Evolutionary conservation across 1,284 basidiomycete genomes (phyloP).

Genomic region (Ceratobasidium sp.): DNA sequence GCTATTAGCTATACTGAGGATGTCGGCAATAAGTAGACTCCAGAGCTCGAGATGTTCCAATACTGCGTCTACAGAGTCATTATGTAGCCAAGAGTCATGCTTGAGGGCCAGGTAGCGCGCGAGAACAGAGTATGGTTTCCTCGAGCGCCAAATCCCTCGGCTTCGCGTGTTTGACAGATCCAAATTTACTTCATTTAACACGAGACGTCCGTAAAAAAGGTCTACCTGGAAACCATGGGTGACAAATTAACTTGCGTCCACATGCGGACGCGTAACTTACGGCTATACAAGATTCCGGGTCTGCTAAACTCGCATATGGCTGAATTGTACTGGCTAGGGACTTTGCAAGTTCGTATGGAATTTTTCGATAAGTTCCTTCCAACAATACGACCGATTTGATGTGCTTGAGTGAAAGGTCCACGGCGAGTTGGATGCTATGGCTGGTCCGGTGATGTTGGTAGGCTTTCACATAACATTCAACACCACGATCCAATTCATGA

Average conservation of each 20-base stretch:
- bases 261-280: background rate
- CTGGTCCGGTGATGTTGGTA: slow-evolving; percentile 3
- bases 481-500: slow-evolving; percentile 2
- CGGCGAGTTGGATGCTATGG: slow-evolving; percentile 1
- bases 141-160: no score
- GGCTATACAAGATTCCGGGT: background rate
- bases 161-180: background rate
- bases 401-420: background rate
- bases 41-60: slow-evolving; percentile 2
- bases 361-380: slow-evolving; percentile 29
- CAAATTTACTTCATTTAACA: background rate
- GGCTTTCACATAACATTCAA: slow-evolving; percentile 6
- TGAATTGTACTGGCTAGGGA: slow-evolving; percentile 19
- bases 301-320: background rate
- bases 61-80: slow-evolving; percentile 9
- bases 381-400: slow-evolving; percentile 16
- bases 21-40: background rate
- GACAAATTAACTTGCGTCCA: background rate
- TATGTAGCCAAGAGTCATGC: slow-evolving; percentile 5
- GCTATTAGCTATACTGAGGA: background rate
- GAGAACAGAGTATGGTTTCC: background rate
- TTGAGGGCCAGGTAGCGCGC: slow-evolving; percentile 16
- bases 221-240: background rate
- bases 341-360: slow-evolving; percentile 3
- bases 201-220: slow-evolving; percentile 6